Evolutionary conservation across 306 rosid genomes (phyloP), one percentile per base, ranked within the genome.

Genomic region (Cucumis cinereus): DNA sequence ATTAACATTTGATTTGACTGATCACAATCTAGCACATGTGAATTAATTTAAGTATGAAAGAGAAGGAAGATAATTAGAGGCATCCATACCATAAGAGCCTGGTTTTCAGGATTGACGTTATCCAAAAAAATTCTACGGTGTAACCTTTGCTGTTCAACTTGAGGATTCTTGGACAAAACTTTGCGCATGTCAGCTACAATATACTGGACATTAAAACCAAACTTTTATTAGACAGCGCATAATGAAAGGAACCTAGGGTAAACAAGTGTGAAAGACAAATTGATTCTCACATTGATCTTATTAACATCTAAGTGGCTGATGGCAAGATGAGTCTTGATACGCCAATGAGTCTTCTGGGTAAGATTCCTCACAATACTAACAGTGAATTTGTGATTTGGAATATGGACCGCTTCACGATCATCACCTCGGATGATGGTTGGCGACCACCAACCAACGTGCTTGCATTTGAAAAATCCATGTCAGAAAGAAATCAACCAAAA

Each of bases 401-500:
- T 95, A 80, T 95, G 99, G 70, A 95, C 93, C 77, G 99, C 99
- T 85, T 95, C 99, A 24, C 99, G 98, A 85, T 95, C 98, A 82
- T 95, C 99, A 8, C 99, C 99, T 88, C 98, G 87, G 67, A 95
- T 87, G 68, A 95, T 95, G 60, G 99, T 92, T 66, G 99, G 97
- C 28, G 99, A 95, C 99, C 99, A 95, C 99, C 99, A 95, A 35
- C 99, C 98, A 78, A 95, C 97, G 64, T 95, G 98, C 99, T 95
- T 83, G 79, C 80, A 80, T 23, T 78, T 35, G 23, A 22, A 70
- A 62, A n/a, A 78, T 20, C 36, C 64, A 24, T 17, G 69, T 40
- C 35, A 73, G 69, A 81, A 62, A 69, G 19, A 20, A 41, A 54
- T 28, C 76, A 58, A 43, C 79, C 63, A 49, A n/a, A 81, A 10